phyloP scores from a whole-genome alignment of 208 protist genomes.

The Trypanosoma congolense region DNA sequence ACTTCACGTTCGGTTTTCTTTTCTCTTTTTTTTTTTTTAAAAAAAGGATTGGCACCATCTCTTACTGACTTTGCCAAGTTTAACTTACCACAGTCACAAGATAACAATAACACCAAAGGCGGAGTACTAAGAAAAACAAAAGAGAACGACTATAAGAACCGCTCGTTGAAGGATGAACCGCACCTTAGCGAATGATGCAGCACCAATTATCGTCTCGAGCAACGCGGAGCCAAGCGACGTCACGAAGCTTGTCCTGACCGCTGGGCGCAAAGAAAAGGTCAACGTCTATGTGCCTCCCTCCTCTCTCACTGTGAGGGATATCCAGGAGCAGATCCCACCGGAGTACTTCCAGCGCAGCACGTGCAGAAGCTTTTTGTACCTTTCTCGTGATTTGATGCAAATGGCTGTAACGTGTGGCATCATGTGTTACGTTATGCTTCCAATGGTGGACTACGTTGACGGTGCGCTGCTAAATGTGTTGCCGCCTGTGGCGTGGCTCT shows the following conservation, averaged over 20 bases:
- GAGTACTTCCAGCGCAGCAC: slow-evolving; percentile 69
- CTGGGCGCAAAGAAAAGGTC: slow-evolving; percentile 55
- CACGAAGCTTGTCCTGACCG: slow-evolving; percentile 54
- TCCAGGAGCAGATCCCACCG: slow-evolving; percentile 68
- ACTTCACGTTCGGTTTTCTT: no score
- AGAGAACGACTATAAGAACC: slow-evolving; percentile 2
- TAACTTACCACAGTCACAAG: no score
- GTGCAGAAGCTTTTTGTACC: slow-evolving; percentile 39
- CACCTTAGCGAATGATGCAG: not conserved
- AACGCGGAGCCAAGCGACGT: not conserved
- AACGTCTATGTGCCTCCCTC: slow-evolving; percentile 59
- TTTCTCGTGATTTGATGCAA: slow-evolving; percentile 62
- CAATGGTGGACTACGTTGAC: slow-evolving; percentile 28
- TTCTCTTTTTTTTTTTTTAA: no score
- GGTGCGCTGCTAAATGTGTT: not conserved
- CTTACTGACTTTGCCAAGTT: no score
- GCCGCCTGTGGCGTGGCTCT: slow-evolving; percentile 10
- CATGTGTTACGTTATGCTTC: slow-evolving; percentile 50
- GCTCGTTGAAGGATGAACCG: not conserved
- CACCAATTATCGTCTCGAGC: not conserved
- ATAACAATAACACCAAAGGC: not conserved
- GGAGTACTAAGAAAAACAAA: not conserved
- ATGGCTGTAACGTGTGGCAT: slow-evolving; percentile 37
- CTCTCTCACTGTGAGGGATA: slow-evolving; percentile 61
- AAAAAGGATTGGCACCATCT: no score